These are phyloP conservation scores for Candida hispaniensis DNA, from an alignment of 805 yeast genomes.

Conservation along the genomic window DNA sequence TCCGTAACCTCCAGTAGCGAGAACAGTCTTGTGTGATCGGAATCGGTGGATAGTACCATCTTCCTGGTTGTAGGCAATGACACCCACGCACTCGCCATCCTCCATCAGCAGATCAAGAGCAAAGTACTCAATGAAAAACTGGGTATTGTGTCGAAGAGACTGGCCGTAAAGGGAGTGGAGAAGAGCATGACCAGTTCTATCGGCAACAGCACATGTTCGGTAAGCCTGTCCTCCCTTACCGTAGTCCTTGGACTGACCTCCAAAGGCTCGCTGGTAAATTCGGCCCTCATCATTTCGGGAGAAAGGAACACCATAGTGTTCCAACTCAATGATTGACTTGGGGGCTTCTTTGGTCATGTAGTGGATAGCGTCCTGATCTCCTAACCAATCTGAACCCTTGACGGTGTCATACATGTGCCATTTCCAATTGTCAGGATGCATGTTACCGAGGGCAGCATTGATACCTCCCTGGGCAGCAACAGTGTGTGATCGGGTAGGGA, in stretches of 20 bases:
- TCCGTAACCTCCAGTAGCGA: conserved; percentile 99
- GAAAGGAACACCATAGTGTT: conserved; percentile 97
- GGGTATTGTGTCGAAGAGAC: conserved; percentile 92
- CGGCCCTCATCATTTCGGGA: conserved; percentile 94
- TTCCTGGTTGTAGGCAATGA: conserved; percentile 94
- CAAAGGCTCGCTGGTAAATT: conserved; percentile 97
- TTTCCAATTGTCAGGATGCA: conserved; percentile 98
- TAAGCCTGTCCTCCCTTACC: conserved; percentile 99
- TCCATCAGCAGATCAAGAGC: conserved; percentile 91
- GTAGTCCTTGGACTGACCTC: conserved; percentile 90
- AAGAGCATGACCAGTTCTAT: conserved; percentile 96
- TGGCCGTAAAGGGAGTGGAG: conserved; percentile 94
- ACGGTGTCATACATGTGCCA: conserved; percentile 99
- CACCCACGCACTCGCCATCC: conserved; percentile 94
- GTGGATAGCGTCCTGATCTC: conserved; percentile 98
- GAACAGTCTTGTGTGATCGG: conserved; percentile 90
- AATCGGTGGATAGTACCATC: conserved; percentile 98
- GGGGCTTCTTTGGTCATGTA: conserved; percentile 99
- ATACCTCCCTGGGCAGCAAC: conserved; percentile 99
- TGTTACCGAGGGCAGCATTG: conserved; percentile 96
- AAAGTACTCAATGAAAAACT: conserved; percentile 94
- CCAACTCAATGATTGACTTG: conserved; percentile 86
- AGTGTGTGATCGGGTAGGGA: conserved; percentile 97
- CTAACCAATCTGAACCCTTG: conserved; percentile 98
- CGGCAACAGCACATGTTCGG: conserved; percentile 99